Evolutionary conservation across 2,329 filamentous ascomycete genomes (phyloP).

Genomic region (Penicillium brevicompactum): DNA sequence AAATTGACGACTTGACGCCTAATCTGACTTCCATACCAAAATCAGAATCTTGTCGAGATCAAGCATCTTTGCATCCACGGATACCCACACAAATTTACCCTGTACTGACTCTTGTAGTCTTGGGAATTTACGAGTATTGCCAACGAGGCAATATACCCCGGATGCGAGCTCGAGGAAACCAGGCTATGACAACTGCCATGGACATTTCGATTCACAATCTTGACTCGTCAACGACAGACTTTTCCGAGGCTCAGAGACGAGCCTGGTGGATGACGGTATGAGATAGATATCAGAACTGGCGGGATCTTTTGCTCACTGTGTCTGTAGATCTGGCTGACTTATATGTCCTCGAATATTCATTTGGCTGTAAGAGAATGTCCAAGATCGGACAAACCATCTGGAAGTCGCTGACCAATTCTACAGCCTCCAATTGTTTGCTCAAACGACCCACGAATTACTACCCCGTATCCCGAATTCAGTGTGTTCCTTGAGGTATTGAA

Average conservation of each 20-base stretch:
- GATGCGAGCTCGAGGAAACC: slow-evolving; percentile 27
- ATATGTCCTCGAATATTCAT: slow-evolving; percentile 22
- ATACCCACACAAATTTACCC: slow-evolving; percentile 19
- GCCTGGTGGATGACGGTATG: slow-evolving; percentile 32
- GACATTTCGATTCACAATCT: slow-evolving; percentile 25
- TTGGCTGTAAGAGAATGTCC: slow-evolving; percentile 13
- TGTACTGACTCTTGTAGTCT: slow-evolving; percentile 22
- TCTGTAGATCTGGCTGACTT: slow-evolving; percentile 20
- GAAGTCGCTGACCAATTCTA: neutral
- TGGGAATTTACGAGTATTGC: slow-evolving; percentile 27
- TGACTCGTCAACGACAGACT: slow-evolving; percentile 1
- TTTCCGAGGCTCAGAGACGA: slow-evolving; percentile 24
- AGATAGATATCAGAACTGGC: neutral
- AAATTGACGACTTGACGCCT: slow-evolving; percentile 12
- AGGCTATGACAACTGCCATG: slow-evolving; percentile 30
- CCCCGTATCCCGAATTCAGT: slow-evolving; percentile 24
- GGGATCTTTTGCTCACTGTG: neutral
- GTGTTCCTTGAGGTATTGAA: slow-evolving; percentile 19
- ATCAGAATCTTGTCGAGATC: neutral
- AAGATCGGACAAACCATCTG: too few relatives aligned
- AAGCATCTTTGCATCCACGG: slow-evolving; percentile 13
- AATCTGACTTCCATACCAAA: neutral
- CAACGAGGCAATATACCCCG: slow-evolving; percentile 25
- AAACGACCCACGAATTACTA: slow-evolving; percentile 26
- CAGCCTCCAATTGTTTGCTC: slow-evolving; percentile 24